These are phyloP conservation scores for Toxicodendron radicans DNA, from an alignment of 345 rosid species.

Conservation along the genomic window DNA sequence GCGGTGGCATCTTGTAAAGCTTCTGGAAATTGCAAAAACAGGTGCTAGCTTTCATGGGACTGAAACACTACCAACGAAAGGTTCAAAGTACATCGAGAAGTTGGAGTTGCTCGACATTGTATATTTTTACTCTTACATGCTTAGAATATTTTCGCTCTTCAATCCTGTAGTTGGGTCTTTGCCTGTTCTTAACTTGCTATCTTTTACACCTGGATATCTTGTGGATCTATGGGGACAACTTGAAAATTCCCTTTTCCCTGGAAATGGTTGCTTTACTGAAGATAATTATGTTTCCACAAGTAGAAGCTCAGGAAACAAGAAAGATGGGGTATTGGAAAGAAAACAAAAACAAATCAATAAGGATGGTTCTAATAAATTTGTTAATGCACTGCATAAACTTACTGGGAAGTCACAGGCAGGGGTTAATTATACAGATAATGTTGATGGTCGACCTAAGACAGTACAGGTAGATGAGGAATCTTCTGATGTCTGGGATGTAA, in stretches of 20 bases:
- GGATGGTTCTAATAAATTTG: slow-evolving; percentile 72
- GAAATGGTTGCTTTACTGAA: slow-evolving; percentile 23
- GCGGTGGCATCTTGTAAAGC: slow-evolving; percentile 87
- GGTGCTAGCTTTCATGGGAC: slow-evolving; percentile 31
- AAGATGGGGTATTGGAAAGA: slow-evolving; percentile 35
- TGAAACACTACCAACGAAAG: slow-evolving; percentile 26
- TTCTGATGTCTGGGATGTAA: slow-evolving; percentile 69
- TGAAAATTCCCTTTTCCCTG: slow-evolving; percentile 53
- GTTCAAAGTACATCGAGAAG: slow-evolving; percentile 33
- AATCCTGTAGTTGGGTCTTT: slow-evolving; percentile 66
- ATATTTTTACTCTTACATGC: slow-evolving; percentile 76
- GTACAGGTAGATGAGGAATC: slow-evolving; percentile 42
- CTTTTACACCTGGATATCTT: slow-evolving; percentile 86
- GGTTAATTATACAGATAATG: slow-evolving; percentile 28
- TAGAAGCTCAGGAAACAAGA: slow-evolving; percentile 41
- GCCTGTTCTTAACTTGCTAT: slow-evolving; percentile 86
- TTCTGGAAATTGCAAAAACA: slow-evolving; percentile 53
- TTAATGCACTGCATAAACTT: slow-evolving; percentile 64
- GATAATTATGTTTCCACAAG: slow-evolving; percentile 21
- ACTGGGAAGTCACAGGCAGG: slow-evolving; percentile 68
- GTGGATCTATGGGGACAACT: slow-evolving; percentile 62
- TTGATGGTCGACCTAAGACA: slow-evolving; percentile 38
- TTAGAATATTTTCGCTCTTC: slow-evolving; percentile 65
- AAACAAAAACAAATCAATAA: slow-evolving; percentile 50
- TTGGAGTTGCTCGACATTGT: slow-evolving; percentile 68